Evolutionary conservation across 192 early-diverging fungal genomes (phyloP).

Genomic region (Glomus cerebriforme): DNA sequence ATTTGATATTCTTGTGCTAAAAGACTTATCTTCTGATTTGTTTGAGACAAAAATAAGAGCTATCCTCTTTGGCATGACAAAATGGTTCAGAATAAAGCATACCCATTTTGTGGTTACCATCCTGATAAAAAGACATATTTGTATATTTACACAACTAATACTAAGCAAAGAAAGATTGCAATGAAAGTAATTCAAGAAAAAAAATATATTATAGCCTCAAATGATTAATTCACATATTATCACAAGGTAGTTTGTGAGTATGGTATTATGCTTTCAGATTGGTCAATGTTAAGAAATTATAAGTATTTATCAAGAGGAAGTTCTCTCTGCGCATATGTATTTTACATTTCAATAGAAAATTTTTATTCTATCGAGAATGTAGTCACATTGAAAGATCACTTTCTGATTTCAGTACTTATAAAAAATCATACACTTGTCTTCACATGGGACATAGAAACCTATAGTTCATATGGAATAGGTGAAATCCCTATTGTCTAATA

Average conservation of each 20-base stretch:
- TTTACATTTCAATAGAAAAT: constrained; percentile 4
- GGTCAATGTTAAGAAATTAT: constrained; percentile 11
- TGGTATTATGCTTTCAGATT: not conserved
- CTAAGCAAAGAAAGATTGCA: constrained; percentile 14
- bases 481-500: constrained; percentile 8
- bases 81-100: constrained; percentile 1
- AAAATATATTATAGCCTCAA: not conserved
- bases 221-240: constrained; percentile 11
- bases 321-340: not conserved
- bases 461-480: constrained; percentile 12
- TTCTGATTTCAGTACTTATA: not conserved
- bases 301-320: not conserved
- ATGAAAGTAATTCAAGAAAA: not conserved
- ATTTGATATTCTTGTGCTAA: too few species aligned
- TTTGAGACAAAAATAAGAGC: too few species aligned
- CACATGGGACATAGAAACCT: too few species aligned
- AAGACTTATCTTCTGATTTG: too few species aligned
- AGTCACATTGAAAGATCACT: not conserved
- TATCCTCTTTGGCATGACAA: too few species aligned
- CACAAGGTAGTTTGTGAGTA: constrained; percentile 1
- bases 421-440: not conserved
- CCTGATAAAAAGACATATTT: not conserved
- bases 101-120: not conserved
- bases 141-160: not conserved
- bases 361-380: not conserved